Evolutionary conservation across 257 asterid genomes (phyloP), one percentile per base, ranked within the genome.

Genomic region (Sherardia arvensis): DNA sequence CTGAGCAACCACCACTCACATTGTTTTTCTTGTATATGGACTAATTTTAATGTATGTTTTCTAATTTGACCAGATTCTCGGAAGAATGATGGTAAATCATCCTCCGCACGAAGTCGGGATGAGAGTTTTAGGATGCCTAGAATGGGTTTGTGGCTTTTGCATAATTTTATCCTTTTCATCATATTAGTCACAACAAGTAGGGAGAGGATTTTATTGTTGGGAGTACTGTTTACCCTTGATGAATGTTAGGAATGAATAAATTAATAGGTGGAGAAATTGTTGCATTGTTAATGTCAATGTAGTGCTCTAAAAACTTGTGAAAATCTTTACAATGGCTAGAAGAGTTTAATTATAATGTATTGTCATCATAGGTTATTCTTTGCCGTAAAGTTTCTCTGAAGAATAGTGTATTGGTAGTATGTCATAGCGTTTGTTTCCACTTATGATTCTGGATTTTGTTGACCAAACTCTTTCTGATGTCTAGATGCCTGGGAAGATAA

Each of bases 401-500:
- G 40, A 57, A 7, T 8, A 27, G 40, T 57, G 47, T 12, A 22
- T 4, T 1, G 20, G 11, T 29, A 28, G 22, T 57, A 15, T 15
- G 17, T 8, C 10, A 57, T 28, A 28, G 34, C n/a, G 21, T 18
- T 27, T 55, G 8, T 55, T 55, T 34, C 3, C 32, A 25, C 27
- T 26, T 1, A 10, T 17, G 7, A 14, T 56, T 58, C 45, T 58
- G 25, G 5, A 17, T 17, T 17, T 11, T 58, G 8, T 22, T 56
- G 21, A 58, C 28, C 26, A 29, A 58, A 28, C 10, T 58, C 43
- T 15, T 14, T 58, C 1, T 29, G 25, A 11, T 6, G 15, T 7
- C 22, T 78, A 88, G 95, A 88, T 66, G 70, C 68, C 48, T 82
- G 74, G 51, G 78, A 64, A 70, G 74, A 66, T 78, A 84, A 84